Evolutionary conservation across 2,329 filamentous ascomycete species (phyloP), one percentile per base, ranked within the genome.

Genomic region (Monosporascus sp.): DNA sequence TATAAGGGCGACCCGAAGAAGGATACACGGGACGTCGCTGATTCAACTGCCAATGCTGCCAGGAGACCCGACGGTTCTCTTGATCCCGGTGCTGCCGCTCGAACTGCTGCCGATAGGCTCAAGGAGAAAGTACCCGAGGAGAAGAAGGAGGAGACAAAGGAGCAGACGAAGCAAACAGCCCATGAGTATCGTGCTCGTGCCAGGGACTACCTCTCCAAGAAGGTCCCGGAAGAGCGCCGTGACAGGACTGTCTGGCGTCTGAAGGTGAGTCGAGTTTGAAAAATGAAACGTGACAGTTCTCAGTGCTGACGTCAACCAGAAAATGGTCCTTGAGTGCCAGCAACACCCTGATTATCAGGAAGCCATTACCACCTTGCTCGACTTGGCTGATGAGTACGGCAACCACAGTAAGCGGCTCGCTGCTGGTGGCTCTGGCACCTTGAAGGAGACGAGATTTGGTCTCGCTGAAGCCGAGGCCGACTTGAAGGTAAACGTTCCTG

Each of bases 301-400:
- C 41, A 25, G 15, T 47, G 38, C 60, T 68, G 59, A 70, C 49
- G 38, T 17, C 1, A 3, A 31, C 6, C 51, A 93, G 84, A 97
- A 97, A 83, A 96, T 97, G 88, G 76, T 99, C 39, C 85, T 97
- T 46, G 94, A 99, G 73, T 91, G 96, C 63, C 94, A 99, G 74
- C 89, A 93, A 52, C 94, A 97, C 67, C 83, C 89, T 54, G 93
- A 99, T 65, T 99, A 97, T 72, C 85, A 92, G 62, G 82, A 88
- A 70, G 94, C 94, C n/a, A 86, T 99, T 58, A 84, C 91, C 63
- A 95, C 93, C 3, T 77, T 99, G 6, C 80, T 99, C 31, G 78
- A 83, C 42, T 78, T 99, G 48, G 91, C 90, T 6, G 91, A 96
- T 73, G 83, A 86, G 61, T 99, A 99, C 65, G 84, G 83, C 55